Percentiles rank a stretch among this genome's conserved stretches.
phyloP scores from a whole-genome alignment of 768 basidiomycete species.

The Xerocomellus dryophilus region DNA sequence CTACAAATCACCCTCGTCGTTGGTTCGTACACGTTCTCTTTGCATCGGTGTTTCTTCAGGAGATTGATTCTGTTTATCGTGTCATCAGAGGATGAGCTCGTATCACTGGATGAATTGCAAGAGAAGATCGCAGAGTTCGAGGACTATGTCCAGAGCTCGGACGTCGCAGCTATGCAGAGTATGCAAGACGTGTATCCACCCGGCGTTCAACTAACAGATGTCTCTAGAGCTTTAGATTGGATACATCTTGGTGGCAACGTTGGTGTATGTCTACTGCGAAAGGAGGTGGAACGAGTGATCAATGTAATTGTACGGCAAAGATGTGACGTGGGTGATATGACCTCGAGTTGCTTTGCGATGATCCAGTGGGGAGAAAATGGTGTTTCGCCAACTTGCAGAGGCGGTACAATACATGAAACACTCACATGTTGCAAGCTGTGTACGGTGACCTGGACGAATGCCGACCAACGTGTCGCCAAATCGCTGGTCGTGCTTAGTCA shows the following conservation, averaged over 20 bases:
- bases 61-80: background rate
- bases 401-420: background rate
- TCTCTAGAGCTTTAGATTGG: slow-evolving; percentile 23
- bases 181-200: slow-evolving; percentile 1
- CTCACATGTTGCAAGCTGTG: slow-evolving; percentile 9
- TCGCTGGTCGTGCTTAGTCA: slow-evolving; percentile 2
- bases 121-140: slow-evolving; percentile 85
- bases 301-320: slow-evolving; percentile 7
- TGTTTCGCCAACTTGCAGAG: background rate
- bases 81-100: slow-evolving; percentile 84
- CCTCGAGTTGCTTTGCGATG: background rate
- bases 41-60: background rate
- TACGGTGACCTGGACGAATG: slow-evolving; percentile 18
- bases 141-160: slow-evolving; percentile 87
- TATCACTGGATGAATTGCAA: slow-evolving; percentile 90
- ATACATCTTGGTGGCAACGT: background rate
- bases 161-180: slow-evolving; percentile 95
- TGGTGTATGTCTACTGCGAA: slow-evolving; percentile 10
- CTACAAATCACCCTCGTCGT: slow-evolving; percentile 70
- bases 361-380: background rate
- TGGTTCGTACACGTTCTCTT: slow-evolving; percentile 36
- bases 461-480: slow-evolving; percentile 10
- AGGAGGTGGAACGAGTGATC: slow-evolving; percentile 2
- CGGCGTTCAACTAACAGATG: background rate
- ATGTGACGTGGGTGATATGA: background rate